Base-by-base conservation (phyloP, 768 basidiomycete genomes). In the Mycena rebaudengoi region DNA sequence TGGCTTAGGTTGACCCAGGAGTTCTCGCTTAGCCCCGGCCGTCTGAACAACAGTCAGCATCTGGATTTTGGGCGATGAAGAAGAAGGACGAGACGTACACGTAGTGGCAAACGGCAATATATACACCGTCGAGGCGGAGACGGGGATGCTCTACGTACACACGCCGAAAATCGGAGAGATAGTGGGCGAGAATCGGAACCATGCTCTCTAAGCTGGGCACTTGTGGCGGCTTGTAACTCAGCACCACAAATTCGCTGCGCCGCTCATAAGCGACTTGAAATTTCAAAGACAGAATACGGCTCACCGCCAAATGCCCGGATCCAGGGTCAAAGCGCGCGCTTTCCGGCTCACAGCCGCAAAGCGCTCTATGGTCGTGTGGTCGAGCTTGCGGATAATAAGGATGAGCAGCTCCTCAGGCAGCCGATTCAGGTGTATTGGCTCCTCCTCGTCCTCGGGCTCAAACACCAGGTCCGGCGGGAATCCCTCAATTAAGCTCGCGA, bases 51-150 rank as follows among this genome's bases (percentile, higher is more conserved):
- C 39, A n/a, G n/a, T n/a, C n/a, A 62, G 66, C 64, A 60, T 39
- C 49, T 30, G 60, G 49, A 70, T 35, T 49, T 35, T 55, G 40
- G 25, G n/a, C 60, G 41, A 29, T 39, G 55, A 64, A 46, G 53
- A 51, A 44, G 30, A 41, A 52, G 56, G 49, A 23, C 44, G 37
- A 45, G 56, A 75, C 88, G 64, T 74, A 92, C 92, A 90, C 80
- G 68, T 94, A 97, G 74, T 95, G 95, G 71, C 95, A 96, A 20
- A 93, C 91, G 21, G 94, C 90, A 52, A 98, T 96, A 73, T 97
- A 97, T 11, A 95, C 89, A 2, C 96, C 96, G 63, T 97, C 96
- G 65, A 91, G 73, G 37, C 96, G 88, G 48, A 97, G 74, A 46
- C 96, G 86, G 14, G 95, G 94, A 60, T 94, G 91, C 74, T 95